Percentiles rank a stretch among this genome's conserved stretches.
Conservation (phyloP, 2,329 filamentous ascomycete genomes). For the Penicillium sp. region DNA sequence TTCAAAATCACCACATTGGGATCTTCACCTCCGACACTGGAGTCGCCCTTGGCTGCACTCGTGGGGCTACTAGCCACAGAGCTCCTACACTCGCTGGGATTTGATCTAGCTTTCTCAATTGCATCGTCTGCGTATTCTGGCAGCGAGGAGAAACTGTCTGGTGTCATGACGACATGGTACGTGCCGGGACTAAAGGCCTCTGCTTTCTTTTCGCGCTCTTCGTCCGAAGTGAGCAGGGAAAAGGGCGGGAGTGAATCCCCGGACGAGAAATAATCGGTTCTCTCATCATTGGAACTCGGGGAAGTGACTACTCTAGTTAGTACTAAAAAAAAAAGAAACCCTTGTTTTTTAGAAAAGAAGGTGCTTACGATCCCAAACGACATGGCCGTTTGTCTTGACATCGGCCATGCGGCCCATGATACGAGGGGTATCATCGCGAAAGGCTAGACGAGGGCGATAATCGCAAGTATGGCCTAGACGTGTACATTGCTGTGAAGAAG, state of each 20-base stretch:
- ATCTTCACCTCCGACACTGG: slow-evolving; percentile 34
- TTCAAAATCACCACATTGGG: slow-evolving; percentile 53
- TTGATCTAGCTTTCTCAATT: slow-evolving; percentile 28
- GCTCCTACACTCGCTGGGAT: slow-evolving; percentile 23
- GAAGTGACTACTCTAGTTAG: slow-evolving; percentile 32
- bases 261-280: slow-evolving; percentile 30
- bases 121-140: slow-evolving; percentile 51
- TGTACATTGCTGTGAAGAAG: slow-evolving; percentile 50
- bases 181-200: slow-evolving; percentile 53
- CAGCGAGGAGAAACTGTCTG: slow-evolving; percentile 53
- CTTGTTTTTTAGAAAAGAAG: background rate
- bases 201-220: slow-evolving; percentile 60
- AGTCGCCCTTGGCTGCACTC: slow-evolving; percentile 26
- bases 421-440: slow-evolving; percentile 54
- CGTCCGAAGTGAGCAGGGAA: slow-evolving; percentile 54
- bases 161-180: slow-evolving; percentile 57
- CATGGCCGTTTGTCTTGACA: slow-evolving; percentile 52
- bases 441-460: slow-evolving; percentile 58
- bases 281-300: slow-evolving; percentile 27
- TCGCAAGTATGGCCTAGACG: slow-evolving; percentile 58
- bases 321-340: slow-evolving; percentile 3
- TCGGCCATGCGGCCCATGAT: slow-evolving; percentile 54
- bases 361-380: slow-evolving; percentile 58
- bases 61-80: slow-evolving; percentile 32
- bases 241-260: slow-evolving; percentile 57